These are phyloP conservation scores for Pontederia crassipes DNA, from an alignment of 176 grass and related monocot species.

Conservation along the genomic window DNA sequence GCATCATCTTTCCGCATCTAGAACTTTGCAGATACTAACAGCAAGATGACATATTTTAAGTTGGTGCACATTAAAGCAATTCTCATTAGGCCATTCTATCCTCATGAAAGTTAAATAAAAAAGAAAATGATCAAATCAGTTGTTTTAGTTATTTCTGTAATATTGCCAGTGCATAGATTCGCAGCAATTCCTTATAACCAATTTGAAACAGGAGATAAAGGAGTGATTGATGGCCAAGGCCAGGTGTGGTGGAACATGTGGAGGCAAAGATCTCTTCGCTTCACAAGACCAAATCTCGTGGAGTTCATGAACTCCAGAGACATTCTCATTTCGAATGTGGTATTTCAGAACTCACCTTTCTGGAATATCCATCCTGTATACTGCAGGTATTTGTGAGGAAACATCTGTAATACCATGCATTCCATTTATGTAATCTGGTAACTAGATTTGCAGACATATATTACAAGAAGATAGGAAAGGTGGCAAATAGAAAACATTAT, in stretches of 20 bases:
- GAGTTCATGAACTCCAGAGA: conserved; percentile 78
- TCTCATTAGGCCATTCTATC: no score
- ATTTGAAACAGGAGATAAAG: conserved; percentile 14
- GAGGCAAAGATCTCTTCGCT: conserved; percentile 48
- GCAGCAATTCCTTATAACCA: neutral
- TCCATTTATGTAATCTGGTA: no score
- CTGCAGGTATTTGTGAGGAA: conserved; percentile 33
- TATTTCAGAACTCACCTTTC: conserved; percentile 77
- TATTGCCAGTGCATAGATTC: no score
- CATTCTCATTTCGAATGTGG: conserved; percentile 63
- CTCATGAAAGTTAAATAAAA: no score
- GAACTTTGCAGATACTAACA: no score
- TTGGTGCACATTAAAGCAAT: no score
- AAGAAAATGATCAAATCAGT: no score
- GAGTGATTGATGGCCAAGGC: conserved; percentile 75
- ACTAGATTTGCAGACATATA: no score
- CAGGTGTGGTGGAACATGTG: conserved; percentile 93
- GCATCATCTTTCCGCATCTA: no score
- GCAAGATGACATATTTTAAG: no score
- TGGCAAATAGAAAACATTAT: no score
- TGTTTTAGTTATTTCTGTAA: no score
- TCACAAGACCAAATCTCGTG: conserved; percentile 58
- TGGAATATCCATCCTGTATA: conserved; percentile 95
- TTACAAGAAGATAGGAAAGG: neutral
- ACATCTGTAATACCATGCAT: neutral